Conservation (phyloP, 371 early-diverging fungal genomes). For the Apophysomyces sp. region DNA sequence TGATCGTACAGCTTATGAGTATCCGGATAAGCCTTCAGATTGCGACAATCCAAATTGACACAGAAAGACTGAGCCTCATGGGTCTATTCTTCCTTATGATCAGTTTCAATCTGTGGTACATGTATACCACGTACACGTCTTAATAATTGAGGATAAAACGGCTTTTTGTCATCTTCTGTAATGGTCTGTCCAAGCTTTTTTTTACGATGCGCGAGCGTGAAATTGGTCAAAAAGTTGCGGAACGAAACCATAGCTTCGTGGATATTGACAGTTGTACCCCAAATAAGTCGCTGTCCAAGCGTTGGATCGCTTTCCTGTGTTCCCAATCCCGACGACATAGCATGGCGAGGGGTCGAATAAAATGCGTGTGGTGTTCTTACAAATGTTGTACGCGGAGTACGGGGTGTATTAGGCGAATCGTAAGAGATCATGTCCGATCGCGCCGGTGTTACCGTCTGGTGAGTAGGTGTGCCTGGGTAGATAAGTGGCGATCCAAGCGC, state of each 20-base stretch:
- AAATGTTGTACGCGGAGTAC: slow-evolving; percentile 36
- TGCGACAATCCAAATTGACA: slow-evolving; percentile 90
- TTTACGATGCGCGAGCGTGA: slow-evolving; percentile 66
- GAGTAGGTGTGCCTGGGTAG: slow-evolving; percentile 43
- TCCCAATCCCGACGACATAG: slow-evolving; percentile 18
- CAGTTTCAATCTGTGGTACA: neutral
- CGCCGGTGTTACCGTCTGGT: neutral
- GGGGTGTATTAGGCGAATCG: slow-evolving; percentile 27
- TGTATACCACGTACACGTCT: slow-evolving; percentile 8
- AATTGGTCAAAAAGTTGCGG: slow-evolving; percentile 85
- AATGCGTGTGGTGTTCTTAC: slow-evolving; percentile 34
- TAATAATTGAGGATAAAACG: slow-evolving; percentile 74
- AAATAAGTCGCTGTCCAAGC: slow-evolving; percentile 72
- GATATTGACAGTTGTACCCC: slow-evolving; percentile 99
- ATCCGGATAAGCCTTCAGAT: slow-evolving; percentile 74
- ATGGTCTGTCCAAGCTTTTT: slow-evolving; percentile 30
- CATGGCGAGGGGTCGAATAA: slow-evolving; percentile 10
- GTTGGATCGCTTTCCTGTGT: slow-evolving; percentile 50
- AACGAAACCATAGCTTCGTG: slow-evolving; percentile 90
- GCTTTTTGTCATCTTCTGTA: slow-evolving; percentile 51
- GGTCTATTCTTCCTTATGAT: slow-evolving; percentile 37
- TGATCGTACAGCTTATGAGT: slow-evolving; percentile 77
- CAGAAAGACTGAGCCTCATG: slow-evolving; percentile 53
- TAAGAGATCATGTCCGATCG: slow-evolving; percentile 17
- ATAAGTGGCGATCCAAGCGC: slow-evolving; percentile 37